Base-by-base conservation (phyloP, 352 stramenopile genomes). In the Phytophthora podocarpi region DNA sequence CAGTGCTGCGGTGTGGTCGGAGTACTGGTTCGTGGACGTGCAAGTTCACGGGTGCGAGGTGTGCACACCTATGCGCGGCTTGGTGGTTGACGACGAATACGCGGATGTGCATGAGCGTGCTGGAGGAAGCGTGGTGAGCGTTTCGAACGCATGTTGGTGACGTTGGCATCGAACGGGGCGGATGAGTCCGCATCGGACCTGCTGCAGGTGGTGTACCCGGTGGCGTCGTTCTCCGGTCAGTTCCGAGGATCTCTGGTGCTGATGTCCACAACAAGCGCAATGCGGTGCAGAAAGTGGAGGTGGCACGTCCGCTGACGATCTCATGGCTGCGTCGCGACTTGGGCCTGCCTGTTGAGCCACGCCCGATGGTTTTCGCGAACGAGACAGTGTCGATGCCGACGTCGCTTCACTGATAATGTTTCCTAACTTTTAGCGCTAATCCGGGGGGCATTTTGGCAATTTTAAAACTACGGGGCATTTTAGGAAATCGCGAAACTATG, bases 11-110 rank as follows among this genome's bases (percentile, higher is more conserved):
- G 37, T 50, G 24, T 58, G 49, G 49, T 23, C 49, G 23, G 35
- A 58, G 50, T 59, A 59, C 50, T 59, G 50, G 50, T 59, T 27
- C 20, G 28, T 53, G 28, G 45, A 3, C n/a, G n/a, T n/a, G n/a
- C n/a, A n/a, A n/a, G 37, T 45, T 27, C 18, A 27, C 12, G 18
- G 18, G 16, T n/a, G 16, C n/a, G n/a, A 18, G 4, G 37, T 45
- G 37, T 3, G 37, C 20, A 15, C 37, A 6, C 4, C 15, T n/a
- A 45, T 45, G 16, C 4, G 37, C 20, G 18, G 30, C 28, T n/a
- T 46, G 34, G 32, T 20, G 23, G 35, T 32, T 3, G 46, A 54
- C 4, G 18, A n/a, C 36, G 27, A 32, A 9, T 32, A 45, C 27
- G 20, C 30, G 45, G n/a, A 50, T 13, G 20, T 50, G 27, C 5